Evolutionary conservation across 2,329 filamentous ascomycete genomes (phyloP).

Genomic region (Claviceps paspali): DNA sequence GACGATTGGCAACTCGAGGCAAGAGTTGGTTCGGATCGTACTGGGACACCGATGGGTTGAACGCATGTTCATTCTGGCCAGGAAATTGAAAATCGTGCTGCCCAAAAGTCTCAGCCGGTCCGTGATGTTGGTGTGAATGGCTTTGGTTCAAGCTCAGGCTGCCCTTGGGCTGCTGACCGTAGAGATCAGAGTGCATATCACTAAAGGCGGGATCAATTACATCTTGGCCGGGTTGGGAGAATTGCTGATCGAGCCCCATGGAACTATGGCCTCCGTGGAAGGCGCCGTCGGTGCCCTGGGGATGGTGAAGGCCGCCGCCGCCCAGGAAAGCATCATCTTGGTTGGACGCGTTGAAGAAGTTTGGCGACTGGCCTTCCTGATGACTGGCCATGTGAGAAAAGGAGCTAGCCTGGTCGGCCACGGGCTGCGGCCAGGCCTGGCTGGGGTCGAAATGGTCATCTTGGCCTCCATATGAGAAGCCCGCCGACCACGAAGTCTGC

Average conservation of each 20-base stretch:
- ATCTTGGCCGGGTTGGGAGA: conserved; percentile 18
- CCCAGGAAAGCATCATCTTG: conserved; percentile 19
- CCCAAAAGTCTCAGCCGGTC: conserved; percentile 18
- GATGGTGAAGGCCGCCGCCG: conserved; percentile 14
- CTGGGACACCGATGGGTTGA: conserved; percentile 17
- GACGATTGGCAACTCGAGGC: conserved; percentile 16
- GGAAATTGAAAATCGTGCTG: conserved; percentile 20
- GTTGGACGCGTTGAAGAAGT: conserved; percentile 20
- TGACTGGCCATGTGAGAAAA: conserved; percentile 17
- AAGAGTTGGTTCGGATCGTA: conserved; percentile 20
- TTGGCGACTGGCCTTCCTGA: conserved; percentile 16
- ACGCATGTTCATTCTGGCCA: conserved; percentile 17
- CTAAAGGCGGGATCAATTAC: conserved; percentile 22
- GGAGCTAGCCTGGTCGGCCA: conserved; percentile 16
- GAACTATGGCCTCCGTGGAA: conserved; percentile 18
- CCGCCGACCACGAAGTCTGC: conserved; percentile 20
- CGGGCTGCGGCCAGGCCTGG: conserved; percentile 23
- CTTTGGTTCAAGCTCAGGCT: conserved; percentile 14
- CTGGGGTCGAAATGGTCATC: conserved; percentile 23
- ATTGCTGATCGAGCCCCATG: conserved; percentile 19
- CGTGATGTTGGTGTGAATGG: conserved; percentile 12
- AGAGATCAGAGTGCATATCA: conserved; percentile 23
- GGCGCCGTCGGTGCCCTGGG: conserved; percentile 13
- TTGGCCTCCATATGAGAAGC: conserved; percentile 18
- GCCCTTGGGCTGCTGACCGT: conserved; percentile 18